Conservation (phyloP, 148 eudicot species). For the Persicaria tinctoria region DNA sequence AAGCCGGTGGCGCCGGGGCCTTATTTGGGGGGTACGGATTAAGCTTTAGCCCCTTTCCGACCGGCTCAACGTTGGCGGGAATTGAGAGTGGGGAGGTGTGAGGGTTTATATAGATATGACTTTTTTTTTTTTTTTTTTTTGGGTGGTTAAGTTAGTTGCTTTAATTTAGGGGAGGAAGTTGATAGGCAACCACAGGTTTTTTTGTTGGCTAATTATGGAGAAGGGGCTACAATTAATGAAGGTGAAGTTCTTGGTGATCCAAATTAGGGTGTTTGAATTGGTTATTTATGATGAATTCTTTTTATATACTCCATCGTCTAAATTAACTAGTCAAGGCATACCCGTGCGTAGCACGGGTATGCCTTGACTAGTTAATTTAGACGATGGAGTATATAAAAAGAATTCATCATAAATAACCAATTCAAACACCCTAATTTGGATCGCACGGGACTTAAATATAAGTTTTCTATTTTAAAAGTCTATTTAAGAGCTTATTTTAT, state of each 20-base stretch:
- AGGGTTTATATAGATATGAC: not conserved
- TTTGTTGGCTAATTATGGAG: not conserved
- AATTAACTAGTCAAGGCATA: too few species aligned
- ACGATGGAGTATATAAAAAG: too few species aligned
- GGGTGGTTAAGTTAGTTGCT: not conserved
- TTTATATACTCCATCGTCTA: too few species aligned
- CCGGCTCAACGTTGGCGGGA: constrained; percentile 7
- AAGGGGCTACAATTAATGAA: not conserved
- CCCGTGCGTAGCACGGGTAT: too few species aligned
- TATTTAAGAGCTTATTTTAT: too few species aligned
- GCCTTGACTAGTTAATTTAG: too few species aligned
- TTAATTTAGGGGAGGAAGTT: not conserved
- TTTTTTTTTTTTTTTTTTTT: not conserved
- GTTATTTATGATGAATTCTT: not conserved
- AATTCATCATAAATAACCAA: not conserved
- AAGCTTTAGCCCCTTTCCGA: constrained; percentile 2
- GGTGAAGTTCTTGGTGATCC: not conserved
- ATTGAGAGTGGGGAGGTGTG: not conserved
- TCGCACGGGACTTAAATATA: too few species aligned
- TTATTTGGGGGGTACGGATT: not conserved
- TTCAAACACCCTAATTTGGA: not conserved
- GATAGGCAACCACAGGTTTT: not conserved
- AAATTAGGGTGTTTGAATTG: not conserved
- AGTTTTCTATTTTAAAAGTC: too few species aligned
- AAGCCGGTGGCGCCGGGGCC: not conserved